Evolutionary conservation across 345 rosid genomes (phyloP), one percentile per base, ranked within the genome.

Genomic region (Eucalyptus caleyi): DNA sequence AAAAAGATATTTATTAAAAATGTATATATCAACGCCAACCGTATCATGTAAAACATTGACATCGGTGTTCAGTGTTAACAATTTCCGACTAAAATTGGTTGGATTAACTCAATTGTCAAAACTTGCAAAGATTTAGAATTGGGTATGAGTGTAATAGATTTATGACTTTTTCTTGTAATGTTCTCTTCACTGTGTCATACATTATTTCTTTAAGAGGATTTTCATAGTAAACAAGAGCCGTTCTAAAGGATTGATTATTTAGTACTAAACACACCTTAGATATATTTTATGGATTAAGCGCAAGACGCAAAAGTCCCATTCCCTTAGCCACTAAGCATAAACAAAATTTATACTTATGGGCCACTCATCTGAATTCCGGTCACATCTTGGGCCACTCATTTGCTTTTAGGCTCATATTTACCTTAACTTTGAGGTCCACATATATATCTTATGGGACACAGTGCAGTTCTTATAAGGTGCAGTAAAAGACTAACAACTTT

Each of bases 1-100:
- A 23, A 54, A 8, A 9, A 24, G 3, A 2, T 56, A 56, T 24
- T 56, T 56, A 56, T 56, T 56, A 24, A 24, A 56, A 24, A 24
- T 24, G 21, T 24, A 3, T 0, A 56, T 0, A 0, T 1, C 6
- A 24, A 56, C 0, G 3, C 12, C 30, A 24, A 56, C 3, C 0
- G 6, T 56, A 9, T 0, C 11, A 19, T 53, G 24, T 53, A 53
- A 53, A 1, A 19, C 2, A 0, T 19, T 1, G 0, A 3, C 2
- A 1, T 53, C 1, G 0, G 2, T 1, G 1, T 56, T 56, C 2
- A 4, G 0, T 10, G 1, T 10, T 9, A 56, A 2, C 2, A 56
- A 56, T 56, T 24, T 56, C 13, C 1, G 0, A 24, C 5, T 0
- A 24, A 23, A 56, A 56, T 56, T 56, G 0, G 0, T 0, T 24